These are phyloP conservation scores for Davidsoniella australis DNA, from an alignment of 2,329 filamentous ascomycete species.

Conservation along the genomic window DNA sequence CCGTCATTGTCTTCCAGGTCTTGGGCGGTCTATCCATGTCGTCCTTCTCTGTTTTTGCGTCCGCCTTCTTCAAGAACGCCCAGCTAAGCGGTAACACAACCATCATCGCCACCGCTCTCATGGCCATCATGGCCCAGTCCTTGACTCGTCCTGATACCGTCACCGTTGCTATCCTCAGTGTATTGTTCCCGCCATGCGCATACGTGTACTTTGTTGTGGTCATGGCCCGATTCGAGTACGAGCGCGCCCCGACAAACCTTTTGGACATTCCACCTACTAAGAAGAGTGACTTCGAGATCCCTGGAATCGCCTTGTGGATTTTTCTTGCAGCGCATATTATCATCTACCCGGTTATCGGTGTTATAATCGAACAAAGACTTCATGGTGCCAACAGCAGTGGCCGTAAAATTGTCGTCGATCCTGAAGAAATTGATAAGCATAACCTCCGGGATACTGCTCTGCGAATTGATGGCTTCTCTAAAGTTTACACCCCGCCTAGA, in stretches of 20 bases:
- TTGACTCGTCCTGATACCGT: conserved; percentile 43
- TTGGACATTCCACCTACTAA: conserved; percentile 42
- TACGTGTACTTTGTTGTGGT: conserved; percentile 67
- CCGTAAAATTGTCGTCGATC: conserved; percentile 31
- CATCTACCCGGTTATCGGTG: conserved; percentile 58
- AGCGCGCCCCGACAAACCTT: conserved; percentile 43
- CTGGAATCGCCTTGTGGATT: conserved; percentile 61
- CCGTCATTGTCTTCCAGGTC: conserved; percentile 60
- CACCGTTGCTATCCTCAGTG: conserved; percentile 49
- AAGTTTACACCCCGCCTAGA: conserved; percentile 47
- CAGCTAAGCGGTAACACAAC: conserved; percentile 75
- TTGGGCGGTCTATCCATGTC: conserved; percentile 60
- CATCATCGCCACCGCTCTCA: conserved; percentile 52
- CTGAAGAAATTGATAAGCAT: conserved; percentile 7
- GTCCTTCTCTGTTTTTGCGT: conserved; percentile 66
- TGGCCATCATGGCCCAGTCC: conserved; percentile 71
- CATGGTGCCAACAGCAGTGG: conserved; percentile 57
- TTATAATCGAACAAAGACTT: conserved; percentile 52
- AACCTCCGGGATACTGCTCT: conserved; percentile 34
- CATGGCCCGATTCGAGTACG: conserved; percentile 58
- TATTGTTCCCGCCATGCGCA: conserved; percentile 75
- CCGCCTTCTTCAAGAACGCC: conserved; percentile 69
- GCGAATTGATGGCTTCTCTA: conserved; percentile 55
- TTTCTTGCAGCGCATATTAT: conserved; percentile 65
- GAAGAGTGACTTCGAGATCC: conserved; percentile 40